Conservation (phyloP, 73 alveolate species). For the Paramecium sexaurelia region DNA sequence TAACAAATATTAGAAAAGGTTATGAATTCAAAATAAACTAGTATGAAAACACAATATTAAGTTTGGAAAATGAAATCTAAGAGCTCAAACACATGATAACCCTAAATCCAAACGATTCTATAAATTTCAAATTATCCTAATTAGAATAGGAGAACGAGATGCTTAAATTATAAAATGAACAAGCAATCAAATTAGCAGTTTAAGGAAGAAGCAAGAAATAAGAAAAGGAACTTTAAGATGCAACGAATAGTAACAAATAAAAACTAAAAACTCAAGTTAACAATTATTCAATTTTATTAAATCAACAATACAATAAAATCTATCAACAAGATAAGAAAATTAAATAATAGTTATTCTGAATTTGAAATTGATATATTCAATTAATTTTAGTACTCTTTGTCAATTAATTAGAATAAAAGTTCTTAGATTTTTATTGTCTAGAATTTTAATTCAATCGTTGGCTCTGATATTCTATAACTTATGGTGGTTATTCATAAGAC, state of each 20-base stretch:
- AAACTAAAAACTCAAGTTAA: conserved; percentile 36
- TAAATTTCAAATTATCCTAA: background rate
- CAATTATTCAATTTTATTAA: conserved; percentile 39
- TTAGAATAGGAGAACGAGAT: conserved; percentile 26
- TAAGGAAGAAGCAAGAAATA: conserved; percentile 27
- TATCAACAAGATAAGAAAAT: conserved; percentile 18
- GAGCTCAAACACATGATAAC: conserved; percentile 23
- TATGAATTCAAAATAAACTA: conserved; percentile 22
- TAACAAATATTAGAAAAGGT: background rate
- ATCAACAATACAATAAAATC: conserved; percentile 28
- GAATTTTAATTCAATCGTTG: conserved; percentile 25
- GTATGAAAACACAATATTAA: background rate
- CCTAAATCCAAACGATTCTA: background rate
- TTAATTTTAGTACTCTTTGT: conserved; percentile 56
- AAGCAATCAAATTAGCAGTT: conserved; percentile 49
- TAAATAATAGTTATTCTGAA: conserved; percentile 38
- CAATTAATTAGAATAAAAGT: conserved; percentile 50
- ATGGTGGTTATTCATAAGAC: conserved; percentile 32
- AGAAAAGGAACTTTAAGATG: background rate
- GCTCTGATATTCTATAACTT: conserved; percentile 1
- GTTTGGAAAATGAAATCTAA: conserved; percentile 8
- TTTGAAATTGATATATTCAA: conserved; percentile 11
- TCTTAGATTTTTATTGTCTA: conserved; percentile 22
- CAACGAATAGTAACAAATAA: background rate
- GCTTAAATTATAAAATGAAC: conserved; percentile 13